Evolutionary conservation across 495 filamentous ascomycete genomes (phyloP), one percentile per base, ranked within the genome.

Genomic region (Hyaloscypha variabilis): DNA sequence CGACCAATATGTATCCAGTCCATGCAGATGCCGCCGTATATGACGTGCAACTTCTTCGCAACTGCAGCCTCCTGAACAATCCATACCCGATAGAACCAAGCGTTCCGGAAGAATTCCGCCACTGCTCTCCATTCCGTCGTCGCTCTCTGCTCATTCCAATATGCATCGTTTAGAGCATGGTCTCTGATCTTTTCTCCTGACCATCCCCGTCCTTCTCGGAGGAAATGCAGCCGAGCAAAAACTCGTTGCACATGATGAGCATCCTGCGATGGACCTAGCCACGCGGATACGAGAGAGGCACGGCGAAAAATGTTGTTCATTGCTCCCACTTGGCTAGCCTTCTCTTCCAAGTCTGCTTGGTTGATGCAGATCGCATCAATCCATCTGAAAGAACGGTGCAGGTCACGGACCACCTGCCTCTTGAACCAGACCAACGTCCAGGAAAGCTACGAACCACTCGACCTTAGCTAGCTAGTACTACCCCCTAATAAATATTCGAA

Each of bases 261-360:
- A n/a, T n/a, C n/a, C n/a, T n/a, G n/a, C n/a, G n/a, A n/a, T n/a
- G n/a, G n/a, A n/a, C n/a, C n/a, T n/a, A n/a, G n/a, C n/a, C n/a
- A n/a, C n/a, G n/a, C n/a, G n/a, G n/a, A n/a, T n/a, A n/a, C n/a
- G n/a, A n/a, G n/a, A n/a, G 31, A 36, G 31, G 6, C 31, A 36
- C 13, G 13, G 13, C 31, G 13, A 36, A 36, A 36, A 5, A 36
- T 36, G 13, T 13, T 36, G 31, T 36, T 5, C 31, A 36, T 36
- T 36, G 31, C 13, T 6, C 6, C 13, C 5, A 19, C 6, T 42
- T 42, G 39, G 8, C 13, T 6, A 19, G 39, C 51, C 65, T 87
- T 85, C 11, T 77, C 80, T 65, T 87, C 31, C 2, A 39, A 3
- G n/a, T 49, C 58, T 2, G 46, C 31, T 46, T 60, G 34, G 26